Base-by-base conservation (phyloP, 2,329 filamentous ascomycete species). In the Raffaelea deltoideospora region DNA sequence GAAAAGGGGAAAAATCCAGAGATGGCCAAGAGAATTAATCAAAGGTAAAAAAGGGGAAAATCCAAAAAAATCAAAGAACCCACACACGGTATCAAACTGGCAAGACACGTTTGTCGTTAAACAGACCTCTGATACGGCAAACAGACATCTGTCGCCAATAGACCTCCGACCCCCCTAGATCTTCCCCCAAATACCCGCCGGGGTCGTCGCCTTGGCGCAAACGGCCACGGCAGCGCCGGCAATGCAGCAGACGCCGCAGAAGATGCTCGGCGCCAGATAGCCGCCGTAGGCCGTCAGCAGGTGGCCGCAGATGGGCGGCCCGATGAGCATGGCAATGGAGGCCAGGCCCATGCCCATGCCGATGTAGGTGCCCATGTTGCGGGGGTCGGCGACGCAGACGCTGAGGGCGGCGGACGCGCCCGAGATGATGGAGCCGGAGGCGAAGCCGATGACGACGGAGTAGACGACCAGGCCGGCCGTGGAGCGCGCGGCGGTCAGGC, bases 301-400 rank as follows among this genome's bases (percentile, higher is more conserved):
- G 0, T 53, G 58, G 4, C 64, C 65, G 38, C 57, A 64, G 35
- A 65, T 52, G 0, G 64, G 65, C 10, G 61, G 58, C 0, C 64
- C 62, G 4, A 62, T 50, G 15, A 69, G 46, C 5, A 51, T 55
- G 14, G 55, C 60, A 22, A 67, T 38, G 1, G 56, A 55, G 7
- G 51, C 45, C 9, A 59, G 39, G 7, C 54, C 53, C 38, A 63
- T 55, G 5, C 53, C 53, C 45, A 65, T 61, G 15, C 64, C 64
- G 42, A 64, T 54, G 28, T 63, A 57, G 2, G 69, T 67, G 6
- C 69, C 69, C 38, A 72, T 58, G 36, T 67, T 56, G 22, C 63
- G 57, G 17, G 68, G 56, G 40, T 69, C 59, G 29, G 54, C 56
- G 33, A 53, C 50, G 48, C 43, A 59, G 46, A 41, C 42, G 32